Evolutionary conservation across 2,329 filamentous ascomycete genomes (phyloP).

Genomic region (Cryphonectria carpinicola): DNA sequence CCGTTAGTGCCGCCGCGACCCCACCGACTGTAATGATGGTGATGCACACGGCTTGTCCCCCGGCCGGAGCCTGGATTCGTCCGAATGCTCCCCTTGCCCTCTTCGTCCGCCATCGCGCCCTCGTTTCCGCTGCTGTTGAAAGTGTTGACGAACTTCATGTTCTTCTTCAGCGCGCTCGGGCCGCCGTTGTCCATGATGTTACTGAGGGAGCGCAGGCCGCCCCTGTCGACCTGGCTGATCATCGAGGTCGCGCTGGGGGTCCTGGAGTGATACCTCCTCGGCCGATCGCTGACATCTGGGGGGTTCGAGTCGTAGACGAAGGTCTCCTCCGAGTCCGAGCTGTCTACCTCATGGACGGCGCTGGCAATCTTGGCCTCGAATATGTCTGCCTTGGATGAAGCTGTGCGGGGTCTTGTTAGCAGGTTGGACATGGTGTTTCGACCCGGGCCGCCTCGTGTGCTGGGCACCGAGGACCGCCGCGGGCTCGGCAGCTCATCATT

Average conservation of each 20-base stretch:
- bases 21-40: conserved; percentile 74
- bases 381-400: conserved; percentile 94
- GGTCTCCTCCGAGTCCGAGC: conserved; percentile 96
- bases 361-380: conserved; percentile 97
- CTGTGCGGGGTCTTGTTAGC: conserved; percentile 57
- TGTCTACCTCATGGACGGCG: conserved; percentile 93
- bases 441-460: conserved; percentile 39
- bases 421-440: conserved; percentile 45
- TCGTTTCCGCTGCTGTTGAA: conserved; percentile 66
- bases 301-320: conserved; percentile 99
- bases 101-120: conserved; percentile 64
- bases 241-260: conserved; percentile 93
- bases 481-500: conserved; percentile 37
- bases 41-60: conserved; percentile 75
- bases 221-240: conserved; percentile 69
- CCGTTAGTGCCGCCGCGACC: conserved; percentile 69
- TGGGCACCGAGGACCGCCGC: conserved; percentile 31
- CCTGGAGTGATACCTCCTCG: conserved; percentile 84
- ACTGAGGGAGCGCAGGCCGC: conserved; percentile 65
- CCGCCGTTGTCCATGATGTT: conserved; percentile 64
- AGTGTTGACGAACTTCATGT: conserved; percentile 93
- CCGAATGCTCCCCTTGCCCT: conserved; percentile 65
- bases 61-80: conserved; percentile 65
- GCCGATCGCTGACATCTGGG: conserved; percentile 65
- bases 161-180: conserved; percentile 71